phyloP scores from a whole-genome alignment of 2,329 filamentous ascomycete species.

The Leptographium lundbergii region DNA sequence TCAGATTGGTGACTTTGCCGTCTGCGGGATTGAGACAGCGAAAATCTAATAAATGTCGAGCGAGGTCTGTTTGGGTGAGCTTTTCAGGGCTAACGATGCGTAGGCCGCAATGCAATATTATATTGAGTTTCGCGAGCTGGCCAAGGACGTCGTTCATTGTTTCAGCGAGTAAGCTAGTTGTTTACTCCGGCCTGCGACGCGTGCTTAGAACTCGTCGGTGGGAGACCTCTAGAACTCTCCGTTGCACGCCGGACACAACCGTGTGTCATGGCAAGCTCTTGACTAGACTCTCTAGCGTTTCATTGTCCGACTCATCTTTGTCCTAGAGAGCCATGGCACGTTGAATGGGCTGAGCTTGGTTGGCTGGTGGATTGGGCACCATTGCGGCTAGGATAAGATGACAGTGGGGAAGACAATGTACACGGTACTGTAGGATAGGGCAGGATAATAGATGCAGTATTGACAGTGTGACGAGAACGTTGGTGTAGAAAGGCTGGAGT shows the following conservation, averaged over 20 bases:
- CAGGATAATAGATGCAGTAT: not conserved
- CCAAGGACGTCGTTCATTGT: not conserved
- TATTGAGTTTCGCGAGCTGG: not conserved
- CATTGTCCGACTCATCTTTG: not conserved
- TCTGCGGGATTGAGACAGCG: not conserved
- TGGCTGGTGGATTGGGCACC: not conserved
- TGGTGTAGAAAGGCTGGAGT: too few relatives aligned
- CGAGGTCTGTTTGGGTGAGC: not conserved
- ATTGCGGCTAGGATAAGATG: not conserved
- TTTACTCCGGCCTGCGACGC: not conserved
- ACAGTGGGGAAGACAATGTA: not conserved
- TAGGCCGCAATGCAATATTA: not conserved
- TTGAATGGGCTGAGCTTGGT: not conserved
- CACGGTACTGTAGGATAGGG: not conserved
- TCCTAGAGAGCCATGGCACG: not conserved
- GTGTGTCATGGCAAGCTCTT: not conserved
- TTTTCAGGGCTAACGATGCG: not conserved
- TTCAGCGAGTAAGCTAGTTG: not conserved
- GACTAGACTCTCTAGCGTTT: not conserved
- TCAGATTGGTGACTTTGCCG: not conserved
- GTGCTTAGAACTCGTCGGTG: not conserved
- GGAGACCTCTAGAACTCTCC: not conserved
- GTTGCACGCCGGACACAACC: not conserved
- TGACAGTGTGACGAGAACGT: too few relatives aligned
- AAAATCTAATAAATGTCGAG: not conserved